Percentiles rank a stretch among this genome's conserved stretches.
These are phyloP conservation scores for Marchantia polymorpha DNA, from an alignment of 225 moss, liverwort and hornwort species.

Conservation along the genomic window DNA sequence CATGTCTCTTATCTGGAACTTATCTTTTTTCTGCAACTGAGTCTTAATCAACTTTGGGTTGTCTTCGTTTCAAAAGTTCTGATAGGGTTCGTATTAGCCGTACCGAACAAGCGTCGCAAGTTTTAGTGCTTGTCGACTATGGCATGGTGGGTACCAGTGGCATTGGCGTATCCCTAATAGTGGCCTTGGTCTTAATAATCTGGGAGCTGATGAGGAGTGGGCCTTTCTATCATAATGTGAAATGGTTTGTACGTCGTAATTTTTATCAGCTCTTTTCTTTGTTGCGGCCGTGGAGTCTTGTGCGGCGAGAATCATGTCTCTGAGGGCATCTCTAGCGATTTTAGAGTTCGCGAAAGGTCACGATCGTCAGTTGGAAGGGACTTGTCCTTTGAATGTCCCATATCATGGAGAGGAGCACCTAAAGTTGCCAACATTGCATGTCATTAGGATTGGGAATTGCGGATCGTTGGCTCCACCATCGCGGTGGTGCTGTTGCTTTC, in stretches of 20 bases:
- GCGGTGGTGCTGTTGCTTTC: neutral
- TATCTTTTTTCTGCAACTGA: neutral
- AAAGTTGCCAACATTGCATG: neutral
- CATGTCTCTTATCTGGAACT: neutral
- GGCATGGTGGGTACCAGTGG: neutral
- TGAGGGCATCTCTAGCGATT: neutral
- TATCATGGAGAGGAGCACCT: neutral
- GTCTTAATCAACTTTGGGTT: neutral
- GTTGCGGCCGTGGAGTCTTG: neutral
- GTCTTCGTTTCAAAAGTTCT: neutral
- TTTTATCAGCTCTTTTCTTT: neutral
- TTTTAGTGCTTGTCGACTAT: neutral
- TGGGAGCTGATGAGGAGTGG: neutral
- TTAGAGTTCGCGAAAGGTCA: neutral
- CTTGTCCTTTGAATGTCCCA: neutral
- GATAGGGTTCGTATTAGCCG: neutral
- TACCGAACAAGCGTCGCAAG: neutral
- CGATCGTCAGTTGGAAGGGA: neutral
- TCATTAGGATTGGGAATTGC: neutral
- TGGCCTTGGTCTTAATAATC: neutral
- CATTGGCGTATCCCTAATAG: neutral
- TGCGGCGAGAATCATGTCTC: neutral
- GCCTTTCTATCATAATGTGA: neutral
- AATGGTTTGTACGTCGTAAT: neutral
- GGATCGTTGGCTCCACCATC: neutral